These are phyloP conservation scores for Globisporangium solare DNA, from an alignment of 352 stramenopile species.

Conservation along the genomic window DNA sequence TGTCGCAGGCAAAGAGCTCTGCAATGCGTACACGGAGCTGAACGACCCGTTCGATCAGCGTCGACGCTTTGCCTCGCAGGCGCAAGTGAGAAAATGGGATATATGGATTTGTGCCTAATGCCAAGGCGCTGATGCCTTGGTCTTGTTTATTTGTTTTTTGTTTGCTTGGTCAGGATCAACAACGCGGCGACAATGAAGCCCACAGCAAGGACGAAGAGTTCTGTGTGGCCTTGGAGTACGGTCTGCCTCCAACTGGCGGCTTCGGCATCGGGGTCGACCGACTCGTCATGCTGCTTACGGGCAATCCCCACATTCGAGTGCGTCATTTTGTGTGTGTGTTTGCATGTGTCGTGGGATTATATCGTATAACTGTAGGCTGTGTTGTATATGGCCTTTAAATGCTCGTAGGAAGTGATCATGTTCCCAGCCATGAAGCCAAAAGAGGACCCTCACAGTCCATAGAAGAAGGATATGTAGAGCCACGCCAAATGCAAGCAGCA, in stretches of 20 bases:
- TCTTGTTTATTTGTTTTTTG: not conserved
- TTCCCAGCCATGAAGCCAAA: slow-evolving; percentile 99
- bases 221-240: slow-evolving; percentile 97
- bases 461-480: not conserved
- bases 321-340: slow-evolving; percentile 11
- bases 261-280: slow-evolving; percentile 98
- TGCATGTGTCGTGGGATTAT: slow-evolving; percentile 5
- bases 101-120: not conserved
- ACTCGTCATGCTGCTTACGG: slow-evolving; percentile 97
- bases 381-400: slow-evolving; percentile 6
- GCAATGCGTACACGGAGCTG: slow-evolving; percentile 99
- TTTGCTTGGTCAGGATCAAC: slow-evolving; percentile 34
- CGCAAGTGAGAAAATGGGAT: slow-evolving; percentile 27
- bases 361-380: slow-evolving; percentile 1
- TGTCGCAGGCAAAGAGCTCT: slow-evolving; percentile 93
- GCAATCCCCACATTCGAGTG: slow-evolving; percentile 97
- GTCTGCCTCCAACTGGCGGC: slow-evolving; percentile 94
- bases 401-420: slow-evolving; percentile 95
- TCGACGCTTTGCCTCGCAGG: slow-evolving; percentile 93
- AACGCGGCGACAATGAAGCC: slow-evolving; percentile 83
- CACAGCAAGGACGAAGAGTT: slow-evolving; percentile 96
- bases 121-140: not conserved
- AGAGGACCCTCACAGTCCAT: slow-evolving; percentile 8
- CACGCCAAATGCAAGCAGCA: too few relatives aligned
- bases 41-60: slow-evolving; percentile 98